These are phyloP conservation scores for Colletotrichum scovillei DNA, from an alignment of 2,329 filamentous ascomycete genomes.

Conservation along the genomic window DNA sequence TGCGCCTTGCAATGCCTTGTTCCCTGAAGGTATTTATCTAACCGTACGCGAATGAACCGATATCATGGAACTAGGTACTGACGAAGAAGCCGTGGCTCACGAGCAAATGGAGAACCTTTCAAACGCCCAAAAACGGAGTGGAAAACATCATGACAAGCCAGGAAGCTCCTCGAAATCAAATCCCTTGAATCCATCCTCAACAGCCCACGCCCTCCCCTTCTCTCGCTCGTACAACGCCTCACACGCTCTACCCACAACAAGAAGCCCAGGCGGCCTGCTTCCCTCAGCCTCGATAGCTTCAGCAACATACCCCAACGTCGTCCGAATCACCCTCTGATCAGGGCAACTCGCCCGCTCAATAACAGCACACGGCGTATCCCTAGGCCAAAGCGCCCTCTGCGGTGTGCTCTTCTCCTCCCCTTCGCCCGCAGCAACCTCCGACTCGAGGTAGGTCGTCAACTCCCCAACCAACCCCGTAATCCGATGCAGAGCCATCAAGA, in stretches of 20 bases:
- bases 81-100: neutral
- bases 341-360: conserved; percentile 94
- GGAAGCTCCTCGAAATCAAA: conserved; percentile 63
- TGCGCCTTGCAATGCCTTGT: neutral
- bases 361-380: conserved; percentile 87
- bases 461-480: conserved; percentile 79
- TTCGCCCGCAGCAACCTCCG: conserved; percentile 42
- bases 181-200: conserved; percentile 88
- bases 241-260: conserved; percentile 88
- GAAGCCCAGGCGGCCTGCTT: conserved; percentile 85
- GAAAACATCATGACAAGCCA: conserved; percentile 14
- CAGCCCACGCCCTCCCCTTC: conserved; percentile 76
- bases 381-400: conserved; percentile 72
- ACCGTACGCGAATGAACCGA: neutral
- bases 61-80: neutral
- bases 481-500: conserved; percentile 94
- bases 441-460: conserved; percentile 63
- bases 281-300: conserved; percentile 90
- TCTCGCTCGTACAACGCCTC: conserved; percentile 75
- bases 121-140: no score
- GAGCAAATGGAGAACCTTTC: neutral
- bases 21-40: neutral
- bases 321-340: conserved; percentile 92
- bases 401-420: conserved; percentile 37
- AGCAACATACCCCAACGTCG: conserved; percentile 82